Percentiles rank a stretch among this genome's conserved stretches.
Evolutionary conservation across 768 basidiomycete genomes (phyloP).

Genomic region (Psilocybe azurescens): DNA sequence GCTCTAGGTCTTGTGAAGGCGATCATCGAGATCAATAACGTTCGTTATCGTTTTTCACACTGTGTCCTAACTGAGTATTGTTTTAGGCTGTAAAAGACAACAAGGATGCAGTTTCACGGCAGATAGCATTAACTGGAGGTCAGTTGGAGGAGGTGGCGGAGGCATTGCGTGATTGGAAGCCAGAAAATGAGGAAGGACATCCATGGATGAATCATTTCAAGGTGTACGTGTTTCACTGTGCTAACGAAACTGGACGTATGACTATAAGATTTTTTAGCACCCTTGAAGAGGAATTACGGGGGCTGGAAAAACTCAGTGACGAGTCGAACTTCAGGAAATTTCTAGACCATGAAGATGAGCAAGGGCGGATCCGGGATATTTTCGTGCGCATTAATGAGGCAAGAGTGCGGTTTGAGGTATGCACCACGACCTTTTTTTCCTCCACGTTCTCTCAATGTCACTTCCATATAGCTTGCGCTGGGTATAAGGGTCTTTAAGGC

Average conservation of each 20-base stretch:
- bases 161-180: constrained; percentile 14
- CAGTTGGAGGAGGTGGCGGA: constrained; percentile 17
- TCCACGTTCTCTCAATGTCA: not conserved
- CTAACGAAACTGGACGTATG: too few relatives aligned
- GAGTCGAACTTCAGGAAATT: constrained; percentile 14
- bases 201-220: constrained; percentile 15
- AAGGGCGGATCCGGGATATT: constrained; percentile 15
- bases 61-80: not conserved
- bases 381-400: constrained; percentile 22
- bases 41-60: constrained; percentile 11
- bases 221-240: constrained; percentile 6
- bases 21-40: constrained; percentile 15
- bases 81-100: constrained; percentile 18
- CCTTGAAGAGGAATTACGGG: constrained; percentile 15
- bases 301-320: constrained; percentile 14
- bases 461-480: constrained; percentile 14
- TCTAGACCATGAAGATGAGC: constrained; percentile 20
- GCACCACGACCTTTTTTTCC: not conserved
- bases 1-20: constrained; percentile 14
- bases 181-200: constrained; percentile 5
- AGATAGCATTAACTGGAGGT: constrained; percentile 12
- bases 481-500: constrained; percentile 12
- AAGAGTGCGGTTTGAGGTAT: constrained; percentile 20
- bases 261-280: constrained; percentile 7
- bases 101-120: constrained; percentile 18